Evolutionary conservation across 2,329 filamentous ascomycete genomes (phyloP).

Genomic region (Dactylellina parvicollis): DNA sequence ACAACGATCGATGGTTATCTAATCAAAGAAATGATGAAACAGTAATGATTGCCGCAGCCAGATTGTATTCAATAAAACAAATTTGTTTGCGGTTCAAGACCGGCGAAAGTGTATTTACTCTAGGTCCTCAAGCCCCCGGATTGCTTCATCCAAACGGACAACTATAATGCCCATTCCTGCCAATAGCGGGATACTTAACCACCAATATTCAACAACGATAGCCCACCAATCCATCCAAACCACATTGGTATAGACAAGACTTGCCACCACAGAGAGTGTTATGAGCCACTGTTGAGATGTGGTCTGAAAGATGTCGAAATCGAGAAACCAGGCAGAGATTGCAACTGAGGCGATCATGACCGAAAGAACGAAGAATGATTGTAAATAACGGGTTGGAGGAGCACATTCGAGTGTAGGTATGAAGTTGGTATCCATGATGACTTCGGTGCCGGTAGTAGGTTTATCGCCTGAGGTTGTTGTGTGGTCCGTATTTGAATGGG

Average conservation of each 20-base stretch:
- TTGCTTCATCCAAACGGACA: conserved; percentile 12
- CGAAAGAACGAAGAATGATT: conserved; percentile 15
- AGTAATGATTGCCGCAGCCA: no score
- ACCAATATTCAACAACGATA: conserved; percentile 27
- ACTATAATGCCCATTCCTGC: conserved; percentile 1
- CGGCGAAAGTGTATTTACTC: no score
- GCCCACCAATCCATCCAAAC: conserved; percentile 35
- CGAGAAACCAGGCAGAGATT: conserved; percentile 1
- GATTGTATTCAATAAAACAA: no score
- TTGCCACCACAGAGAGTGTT: not conserved
- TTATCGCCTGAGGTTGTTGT: not conserved
- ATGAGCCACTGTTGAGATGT: conserved; percentile 3
- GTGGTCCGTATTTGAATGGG: not conserved
- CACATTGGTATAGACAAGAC: conserved; percentile 19
- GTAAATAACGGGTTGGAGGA: conserved; percentile 3
- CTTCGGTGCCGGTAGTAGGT: conserved; percentile 2
- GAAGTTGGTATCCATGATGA: conserved; percentile 8
- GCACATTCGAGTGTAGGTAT: conserved; percentile 12
- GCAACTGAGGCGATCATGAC: not conserved
- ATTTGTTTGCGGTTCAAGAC: no score
- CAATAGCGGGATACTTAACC: conserved; percentile 23
- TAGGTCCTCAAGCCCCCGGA: not conserved
- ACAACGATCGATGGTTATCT: no score
- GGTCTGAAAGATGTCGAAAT: conserved; percentile 15
- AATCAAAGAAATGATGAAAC: no score